Evolutionary conservation across 83 land plant species (phyloP), one percentile per base, ranked within the genome.

Genomic region (Diphasiastrum complanatum): DNA sequence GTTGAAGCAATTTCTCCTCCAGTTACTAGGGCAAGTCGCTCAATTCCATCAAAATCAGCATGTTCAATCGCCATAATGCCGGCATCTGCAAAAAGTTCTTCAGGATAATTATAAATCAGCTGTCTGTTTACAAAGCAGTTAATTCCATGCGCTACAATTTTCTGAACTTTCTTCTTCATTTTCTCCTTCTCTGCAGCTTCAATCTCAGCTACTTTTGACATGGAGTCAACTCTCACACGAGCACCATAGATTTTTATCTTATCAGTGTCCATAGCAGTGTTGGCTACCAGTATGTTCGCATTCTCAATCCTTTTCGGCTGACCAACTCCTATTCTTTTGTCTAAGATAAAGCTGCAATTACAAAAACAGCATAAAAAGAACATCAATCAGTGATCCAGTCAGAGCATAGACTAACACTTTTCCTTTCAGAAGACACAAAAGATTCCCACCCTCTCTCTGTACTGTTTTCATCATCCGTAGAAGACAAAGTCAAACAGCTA

Each of bases 1-100:
- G 98, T 92, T 31, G 98, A 92, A 27, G 98, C 84, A 62, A 92
- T 92, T 74, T 87, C 98, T 48, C 98, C 95, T 32, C 98, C 95
- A 38, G 98, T 92, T 11, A 92, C 95, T 8, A 92, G 68, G 45
- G 85, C 98, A 30, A 92, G 76, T 16, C 98, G 84, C 47, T 92
- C 98, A 52, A 92, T 92, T 20, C 98, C 98, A 57, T 92, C 98
- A 72, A 92, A 92, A 67, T 92, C 98, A 47, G 98, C 97, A 83
- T 92, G 98, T 78, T 92, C 98, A 66, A 92, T 92, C 2, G 98
- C 98, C 63, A 92, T 84, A 16, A 92, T 72, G 24, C 97, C 97
- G 35, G 97, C 91, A 79, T 92, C 98, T 25, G 95, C 98, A 83
- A 92, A 92, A n/a, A 92, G 85, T 69, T 92, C 95, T 47, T 92